phyloP scores from a whole-genome alignment of 1,284 basidiomycete genomes.

The Ustilago nuda region DNA sequence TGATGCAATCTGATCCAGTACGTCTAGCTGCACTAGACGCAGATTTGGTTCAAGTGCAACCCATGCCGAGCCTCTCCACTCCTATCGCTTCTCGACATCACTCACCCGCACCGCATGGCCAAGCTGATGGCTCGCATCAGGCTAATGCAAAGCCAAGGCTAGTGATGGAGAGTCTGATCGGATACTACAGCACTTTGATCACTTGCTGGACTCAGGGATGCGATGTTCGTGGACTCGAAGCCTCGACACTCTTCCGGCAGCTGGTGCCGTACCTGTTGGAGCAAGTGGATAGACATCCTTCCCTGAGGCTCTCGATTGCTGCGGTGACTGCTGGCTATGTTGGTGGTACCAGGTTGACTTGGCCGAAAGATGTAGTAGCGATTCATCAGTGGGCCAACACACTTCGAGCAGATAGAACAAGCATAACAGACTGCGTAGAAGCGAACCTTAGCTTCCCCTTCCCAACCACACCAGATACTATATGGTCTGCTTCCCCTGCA shows the following conservation, averaged over 20 bases:
- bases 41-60: conserved; percentile 28
- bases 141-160: conserved; percentile 28
- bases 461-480: conserved; percentile 30
- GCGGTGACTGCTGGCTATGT: conserved; percentile 45
- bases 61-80: conserved; percentile 43
- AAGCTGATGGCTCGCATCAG: neutral
- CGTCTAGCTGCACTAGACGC: conserved; percentile 29
- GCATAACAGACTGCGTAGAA: conserved; percentile 39
- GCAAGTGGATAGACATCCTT: conserved; percentile 28
- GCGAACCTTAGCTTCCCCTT: conserved; percentile 33
- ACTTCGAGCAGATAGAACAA: conserved; percentile 32
- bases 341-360: conserved; percentile 35
- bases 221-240: conserved; percentile 40
- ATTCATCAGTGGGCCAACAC: conserved; percentile 48
- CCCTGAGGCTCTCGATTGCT: conserved; percentile 35
- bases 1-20: conserved; percentile 34
- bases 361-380: conserved; percentile 43
- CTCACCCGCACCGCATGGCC: conserved; percentile 15
- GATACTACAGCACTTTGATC: conserved; percentile 48
- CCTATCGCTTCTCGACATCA: conserved; percentile 28
- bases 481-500: conserved; percentile 32
- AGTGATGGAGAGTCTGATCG: conserved; percentile 45
- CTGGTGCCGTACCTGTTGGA: conserved; percentile 42
- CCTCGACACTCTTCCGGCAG: conserved; percentile 31
- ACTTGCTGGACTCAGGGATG: conserved; percentile 45